Evolutionary conservation across 2,329 filamentous ascomycete species (phyloP), one percentile per base, ranked within the genome.

Genomic region (Talaromyces verruculosus): DNA sequence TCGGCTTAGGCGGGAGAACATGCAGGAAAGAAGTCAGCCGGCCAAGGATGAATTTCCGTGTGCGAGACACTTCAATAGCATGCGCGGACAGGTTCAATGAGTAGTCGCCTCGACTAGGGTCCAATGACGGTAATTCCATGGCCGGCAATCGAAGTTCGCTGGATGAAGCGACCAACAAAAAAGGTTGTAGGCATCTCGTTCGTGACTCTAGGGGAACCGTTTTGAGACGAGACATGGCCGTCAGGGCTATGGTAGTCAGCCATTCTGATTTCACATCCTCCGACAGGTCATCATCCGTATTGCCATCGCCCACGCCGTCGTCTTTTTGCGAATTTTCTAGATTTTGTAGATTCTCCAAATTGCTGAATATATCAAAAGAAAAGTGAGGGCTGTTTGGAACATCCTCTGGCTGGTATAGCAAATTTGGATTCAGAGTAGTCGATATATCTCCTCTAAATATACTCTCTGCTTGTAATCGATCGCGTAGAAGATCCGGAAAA

Each of bases 171-270:
- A 85, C 81, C 3, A 86, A 77, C 22, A 86, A 71, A 62, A 86
- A 80, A 1, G 84, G 84, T 68, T 86, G 84, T 11, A 85, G 79
- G 64, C 83, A 84, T 67, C 83, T 79, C 1, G 84, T 85, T 57
- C 84, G 82, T 17, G 84, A 86, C 63, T 83, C 82, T 5, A 82
- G 74, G 0, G 84, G 82, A 10, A 87, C 77, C 2, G 80, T 78
- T 68, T 83, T 81, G 13, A 86, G 76, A 35, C 80, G 77, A 28
- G 79, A 77, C 53, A 86, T 77, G 41, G 82, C 84, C 68, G 83
- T 83, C 64, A 84, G 73, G 7, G 84, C 81, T 63, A 85, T 82
- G 33, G 81, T 79, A 43, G 82, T 83, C 47, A 85, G 78, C 80
- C 82, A 84, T 64, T 64, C 70, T 62, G 75, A 69, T 61, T 74